phyloP scores from a whole-genome alignment of 2,329 filamentous ascomycete species.

The Aspergillus transmontanensis region DNA sequence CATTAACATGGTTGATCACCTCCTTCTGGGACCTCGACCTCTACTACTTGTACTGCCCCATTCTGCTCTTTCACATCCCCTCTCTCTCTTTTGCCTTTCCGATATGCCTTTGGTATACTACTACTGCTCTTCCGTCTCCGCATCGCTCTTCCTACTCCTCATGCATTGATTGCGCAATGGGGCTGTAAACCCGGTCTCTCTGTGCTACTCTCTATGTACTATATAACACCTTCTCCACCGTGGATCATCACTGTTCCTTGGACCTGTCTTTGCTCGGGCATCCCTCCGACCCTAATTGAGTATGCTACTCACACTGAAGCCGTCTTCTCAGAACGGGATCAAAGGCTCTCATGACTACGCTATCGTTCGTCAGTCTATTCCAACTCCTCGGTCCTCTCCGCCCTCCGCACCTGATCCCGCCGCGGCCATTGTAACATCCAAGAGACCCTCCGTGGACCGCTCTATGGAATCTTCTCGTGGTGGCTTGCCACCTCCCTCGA shows the following conservation, averaged over 20 bases:
- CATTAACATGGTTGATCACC: not conserved
- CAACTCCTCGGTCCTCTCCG: conserved; percentile 41
- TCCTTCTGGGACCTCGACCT: not conserved
- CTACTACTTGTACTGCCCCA: not conserved
- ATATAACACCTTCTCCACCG: not conserved
- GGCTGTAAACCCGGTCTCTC: conserved; percentile 1
- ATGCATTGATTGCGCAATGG: conserved; percentile 3
- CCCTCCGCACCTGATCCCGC: conserved; percentile 36
- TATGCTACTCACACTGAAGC: conserved; percentile 57
- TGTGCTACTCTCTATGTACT: not conserved
- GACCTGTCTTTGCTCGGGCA: not conserved
- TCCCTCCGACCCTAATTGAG: conserved; percentile 7
- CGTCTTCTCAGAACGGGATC: conserved; percentile 50
- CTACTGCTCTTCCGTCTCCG: not conserved
- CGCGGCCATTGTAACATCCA: conserved; percentile 28
- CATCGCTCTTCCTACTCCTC: not conserved
- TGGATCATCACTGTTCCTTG: not conserved
- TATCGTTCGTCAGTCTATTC: conserved; percentile 44
- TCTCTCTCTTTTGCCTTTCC: not conserved
- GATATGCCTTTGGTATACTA: conserved; percentile 1
- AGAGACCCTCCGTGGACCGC: conserved; percentile 48
- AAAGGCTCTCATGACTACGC: conserved; percentile 54
- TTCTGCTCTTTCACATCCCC: not conserved
- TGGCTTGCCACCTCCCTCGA: conserved; percentile 68
- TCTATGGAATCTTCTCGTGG: conserved; percentile 71